Conservation (phyloP, 73 alveolate species). For the Blepharisma japonicum region DNA sequence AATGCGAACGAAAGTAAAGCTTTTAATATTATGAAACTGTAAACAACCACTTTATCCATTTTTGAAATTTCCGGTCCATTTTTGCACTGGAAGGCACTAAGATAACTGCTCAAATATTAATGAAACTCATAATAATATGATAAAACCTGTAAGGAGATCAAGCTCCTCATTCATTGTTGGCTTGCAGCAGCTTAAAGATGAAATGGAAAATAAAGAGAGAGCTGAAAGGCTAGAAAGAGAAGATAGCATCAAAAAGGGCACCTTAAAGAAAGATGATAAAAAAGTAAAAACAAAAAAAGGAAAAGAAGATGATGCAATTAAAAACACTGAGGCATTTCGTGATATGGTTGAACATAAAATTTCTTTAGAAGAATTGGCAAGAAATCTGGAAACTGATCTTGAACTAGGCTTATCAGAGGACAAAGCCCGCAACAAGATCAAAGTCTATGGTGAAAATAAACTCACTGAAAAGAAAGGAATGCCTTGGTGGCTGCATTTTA, state of each 20-base stretch:
- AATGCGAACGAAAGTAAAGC: too few relatives aligned
- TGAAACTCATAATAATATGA: too few relatives aligned
- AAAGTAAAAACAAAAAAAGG: background rate
- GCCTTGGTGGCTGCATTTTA: conserved; percentile 70
- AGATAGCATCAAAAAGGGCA: background rate
- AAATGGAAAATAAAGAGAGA: background rate
- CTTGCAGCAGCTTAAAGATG: background rate
- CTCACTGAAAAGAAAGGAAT: conserved; percentile 77
- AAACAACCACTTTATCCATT: too few relatives aligned
- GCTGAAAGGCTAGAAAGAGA: background rate
- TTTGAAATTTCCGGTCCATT: too few relatives aligned
- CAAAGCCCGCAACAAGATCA: conserved; percentile 44
- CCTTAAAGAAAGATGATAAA: background rate
- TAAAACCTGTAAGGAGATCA: background rate
- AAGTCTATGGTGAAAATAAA: conserved; percentile 69
- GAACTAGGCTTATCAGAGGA: conserved; percentile 39
- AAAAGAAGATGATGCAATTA: background rate
- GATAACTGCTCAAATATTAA: too few relatives aligned
- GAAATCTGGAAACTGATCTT: conserved; percentile 35
- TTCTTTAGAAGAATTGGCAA: conserved; percentile 27
- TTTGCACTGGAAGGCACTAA: too few relatives aligned
- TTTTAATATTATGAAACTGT: too few relatives aligned
- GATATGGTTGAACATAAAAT: background rate
- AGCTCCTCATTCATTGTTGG: background rate
- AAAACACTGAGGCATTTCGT: conserved; percentile 7